phyloP scores from a whole-genome alignment of 495 filamentous ascomycete species.

The Ascodesmis nigricans region DNA sequence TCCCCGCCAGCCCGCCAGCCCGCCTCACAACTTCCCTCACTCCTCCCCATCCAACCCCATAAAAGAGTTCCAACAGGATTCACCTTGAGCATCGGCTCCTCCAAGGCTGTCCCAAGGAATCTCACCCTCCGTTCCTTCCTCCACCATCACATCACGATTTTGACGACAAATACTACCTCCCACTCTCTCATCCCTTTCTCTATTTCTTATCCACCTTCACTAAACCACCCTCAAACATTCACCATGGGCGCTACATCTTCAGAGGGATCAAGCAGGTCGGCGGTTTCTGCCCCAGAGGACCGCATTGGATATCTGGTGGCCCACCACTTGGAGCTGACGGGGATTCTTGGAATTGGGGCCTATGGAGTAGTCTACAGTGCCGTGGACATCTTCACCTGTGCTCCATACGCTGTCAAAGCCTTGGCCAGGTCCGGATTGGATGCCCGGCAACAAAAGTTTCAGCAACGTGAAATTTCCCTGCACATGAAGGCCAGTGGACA shows the following conservation, averaged over 20 bases:
- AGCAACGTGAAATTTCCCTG: constrained; percentile 76
- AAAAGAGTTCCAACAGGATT: no score
- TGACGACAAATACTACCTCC: no score
- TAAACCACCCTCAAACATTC: no score
- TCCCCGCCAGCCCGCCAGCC: no score
- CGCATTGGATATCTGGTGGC: constrained; percentile 68
- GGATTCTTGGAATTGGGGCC: constrained; percentile 77
- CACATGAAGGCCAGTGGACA: constrained; percentile 77
- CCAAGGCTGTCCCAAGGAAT: no score
- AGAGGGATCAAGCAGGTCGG: constrained; percentile 16
- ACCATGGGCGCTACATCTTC: constrained; percentile 21
- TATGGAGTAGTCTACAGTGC: constrained; percentile 95
- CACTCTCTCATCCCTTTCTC: no score
- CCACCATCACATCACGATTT: no score
- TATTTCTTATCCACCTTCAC: no score
- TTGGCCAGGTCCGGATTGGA: constrained; percentile 85
- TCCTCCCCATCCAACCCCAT: no score
- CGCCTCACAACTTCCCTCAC: no score
- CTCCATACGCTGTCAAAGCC: constrained; percentile 85
- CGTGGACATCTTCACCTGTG: constrained; percentile 61
- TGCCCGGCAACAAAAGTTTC: constrained; percentile 66
- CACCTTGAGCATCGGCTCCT: no score
- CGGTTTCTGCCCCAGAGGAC: constrained; percentile 45
- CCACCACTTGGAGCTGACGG: constrained; percentile 57
- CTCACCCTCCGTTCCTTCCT: no score